A percentile compares a stretch with the other conserved stretches of the same genome.
Conservation (phyloP, 352 stramenopile species). For the Pythium aphanidermatum region DNA sequence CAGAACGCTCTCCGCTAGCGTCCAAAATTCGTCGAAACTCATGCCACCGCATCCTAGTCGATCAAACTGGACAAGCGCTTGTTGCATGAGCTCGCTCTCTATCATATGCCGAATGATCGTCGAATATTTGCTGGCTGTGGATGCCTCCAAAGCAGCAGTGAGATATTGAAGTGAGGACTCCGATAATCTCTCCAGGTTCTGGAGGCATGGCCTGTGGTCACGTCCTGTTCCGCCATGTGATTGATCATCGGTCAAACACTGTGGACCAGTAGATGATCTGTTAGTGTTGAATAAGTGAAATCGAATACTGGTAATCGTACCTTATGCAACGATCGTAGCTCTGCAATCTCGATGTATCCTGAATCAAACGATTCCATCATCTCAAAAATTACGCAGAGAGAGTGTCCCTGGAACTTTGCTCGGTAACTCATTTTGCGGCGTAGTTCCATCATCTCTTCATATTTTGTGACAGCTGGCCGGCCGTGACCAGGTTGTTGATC, state of each 20-base stretch:
- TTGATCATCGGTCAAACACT: background rate
- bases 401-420: conserved; percentile 26
- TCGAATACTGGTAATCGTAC: conserved; percentile 9
- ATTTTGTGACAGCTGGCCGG: background rate
- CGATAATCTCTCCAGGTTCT: too few species aligned
- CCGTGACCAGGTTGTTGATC: conserved; percentile 2
- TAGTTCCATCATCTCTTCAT: conserved; percentile 11
- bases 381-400: conserved; percentile 64
- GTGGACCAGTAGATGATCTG: background rate
- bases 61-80: conserved; percentile 47
- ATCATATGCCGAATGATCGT: conserved; percentile 37
- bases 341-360: conserved; percentile 60
- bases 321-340: conserved; percentile 57
- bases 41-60: conserved; percentile 41
- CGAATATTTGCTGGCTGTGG: conserved; percentile 19
- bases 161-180: too few species aligned
- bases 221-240: too few species aligned
- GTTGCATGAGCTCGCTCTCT: conserved; percentile 28
- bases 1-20: conserved; percentile 33
- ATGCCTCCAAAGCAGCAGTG: conserved; percentile 16
- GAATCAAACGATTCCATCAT: conserved; percentile 56
- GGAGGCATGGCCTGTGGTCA: too few species aligned
- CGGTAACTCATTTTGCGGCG: conserved; percentile 23
- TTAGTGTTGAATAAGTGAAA: too few species aligned
- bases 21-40: conserved; percentile 61